These are phyloP conservation scores for Abrus precatorius DNA, from an alignment of 306 rosid genomes.

Conservation along the genomic window DNA sequence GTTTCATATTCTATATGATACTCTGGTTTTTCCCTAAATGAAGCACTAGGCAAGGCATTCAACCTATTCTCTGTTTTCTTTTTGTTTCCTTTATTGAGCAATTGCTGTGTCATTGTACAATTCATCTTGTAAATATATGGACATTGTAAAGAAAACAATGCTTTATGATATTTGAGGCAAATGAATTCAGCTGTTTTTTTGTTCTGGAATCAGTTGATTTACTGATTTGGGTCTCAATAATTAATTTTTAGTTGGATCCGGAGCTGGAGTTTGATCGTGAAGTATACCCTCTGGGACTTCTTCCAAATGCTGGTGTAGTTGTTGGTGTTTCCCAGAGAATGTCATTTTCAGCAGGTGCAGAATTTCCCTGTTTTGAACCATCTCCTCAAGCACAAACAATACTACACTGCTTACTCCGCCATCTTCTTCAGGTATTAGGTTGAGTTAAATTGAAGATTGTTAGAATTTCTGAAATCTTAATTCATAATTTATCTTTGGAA, in stretches of 20 bases:
- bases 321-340: constrained; percentile 95
- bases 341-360: constrained; percentile 96
- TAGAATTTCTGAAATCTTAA: constrained; percentile 3
- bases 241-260: constrained; percentile 86
- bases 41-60: constrained; percentile 14
- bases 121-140: constrained; percentile 36
- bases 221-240: constrained; percentile 44
- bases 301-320: constrained; percentile 95
- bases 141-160: constrained; percentile 19
- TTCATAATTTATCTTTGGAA: not conserved
- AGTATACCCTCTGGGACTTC: constrained; percentile 96
- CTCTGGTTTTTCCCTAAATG: constrained; percentile 11
- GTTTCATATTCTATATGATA: constrained; percentile 20
- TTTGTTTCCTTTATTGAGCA: constrained; percentile 21
- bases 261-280: constrained; percentile 99
- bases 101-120: constrained; percentile 30
- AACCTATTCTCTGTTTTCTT: not conserved
- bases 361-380: constrained; percentile 99
- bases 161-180: constrained; percentile 36
- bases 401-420: constrained; percentile 91
- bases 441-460: constrained; percentile 35
- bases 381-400: constrained; percentile 99
- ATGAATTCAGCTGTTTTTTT: constrained; percentile 39
- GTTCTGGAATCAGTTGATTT: constrained; percentile 39
- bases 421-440: constrained; percentile 91